These are phyloP conservation scores for Clitopilus passeckerianus DNA, from an alignment of 768 basidiomycete species.

Conservation along the genomic window DNA sequence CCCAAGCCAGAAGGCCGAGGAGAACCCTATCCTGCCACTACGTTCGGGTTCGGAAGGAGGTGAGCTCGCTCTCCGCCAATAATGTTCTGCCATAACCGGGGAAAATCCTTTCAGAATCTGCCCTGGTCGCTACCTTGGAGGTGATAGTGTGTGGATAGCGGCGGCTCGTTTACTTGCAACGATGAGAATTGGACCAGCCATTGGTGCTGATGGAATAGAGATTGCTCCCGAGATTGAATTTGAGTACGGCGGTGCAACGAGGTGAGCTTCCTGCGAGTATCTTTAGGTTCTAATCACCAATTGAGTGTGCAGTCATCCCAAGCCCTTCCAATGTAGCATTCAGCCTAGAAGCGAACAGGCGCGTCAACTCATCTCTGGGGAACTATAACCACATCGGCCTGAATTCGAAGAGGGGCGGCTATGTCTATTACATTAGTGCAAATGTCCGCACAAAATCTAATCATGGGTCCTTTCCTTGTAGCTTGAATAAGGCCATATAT, in stretches of 20 bases:
- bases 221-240: slow-evolving; percentile 29
- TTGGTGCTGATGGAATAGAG: slow-evolving; percentile 26
- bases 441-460: no score
- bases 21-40: slow-evolving; percentile 7
- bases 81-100: no score
- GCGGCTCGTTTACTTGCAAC: slow-evolving; percentile 15
- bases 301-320: slow-evolving; percentile 15
- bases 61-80: neutral
- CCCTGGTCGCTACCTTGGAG: slow-evolving; percentile 38
- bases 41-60: neutral
- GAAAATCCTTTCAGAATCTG: slow-evolving; percentile 21
- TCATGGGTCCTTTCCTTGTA: no score
- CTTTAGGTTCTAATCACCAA: neutral
- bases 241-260: slow-evolving; percentile 17
- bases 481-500: no score
- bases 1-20: slow-evolving; percentile 11
- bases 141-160: slow-evolving; percentile 27
- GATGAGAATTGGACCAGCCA: slow-evolving; percentile 31
- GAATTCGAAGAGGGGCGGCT: no score
- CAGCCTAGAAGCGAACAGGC: slow-evolving; percentile 13
- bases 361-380: neutral
- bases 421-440: no score
- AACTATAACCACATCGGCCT: no score
- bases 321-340: slow-evolving; percentile 19
- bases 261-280: neutral